phyloP scores from a whole-genome alignment of 1,139 yeast genomes.

The Geotrichum cucujoidarum region DNA sequence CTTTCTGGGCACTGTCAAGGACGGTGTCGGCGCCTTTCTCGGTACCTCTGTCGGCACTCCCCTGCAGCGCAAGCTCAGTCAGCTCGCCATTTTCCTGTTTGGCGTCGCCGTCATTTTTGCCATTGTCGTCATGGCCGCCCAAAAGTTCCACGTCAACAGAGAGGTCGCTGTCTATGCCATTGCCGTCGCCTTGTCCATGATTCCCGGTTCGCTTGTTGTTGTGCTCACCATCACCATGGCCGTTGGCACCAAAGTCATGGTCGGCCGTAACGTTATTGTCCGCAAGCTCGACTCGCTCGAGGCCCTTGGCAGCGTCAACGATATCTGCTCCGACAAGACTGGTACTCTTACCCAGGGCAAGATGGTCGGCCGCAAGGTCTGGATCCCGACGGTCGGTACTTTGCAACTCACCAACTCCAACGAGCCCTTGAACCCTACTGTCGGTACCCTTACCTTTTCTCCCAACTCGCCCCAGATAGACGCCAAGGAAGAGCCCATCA shows the following conservation, averaged over 20 bases:
- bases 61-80: slow-evolving; percentile 59
- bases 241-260: slow-evolving; percentile 78
- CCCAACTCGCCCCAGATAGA: slow-evolving; percentile 40
- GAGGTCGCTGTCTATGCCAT: slow-evolving; percentile 81
- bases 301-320: slow-evolving; percentile 75
- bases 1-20: slow-evolving; percentile 44
- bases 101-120: slow-evolving; percentile 72
- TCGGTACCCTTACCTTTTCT: slow-evolving; percentile 50
- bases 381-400: slow-evolving; percentile 77
- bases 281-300: slow-evolving; percentile 64
- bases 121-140: slow-evolving; percentile 75
- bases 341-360: slow-evolving; percentile 79
- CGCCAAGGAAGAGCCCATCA: slow-evolving; percentile 25
- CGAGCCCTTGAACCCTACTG: slow-evolving; percentile 70
- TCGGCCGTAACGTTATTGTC: slow-evolving; percentile 63
- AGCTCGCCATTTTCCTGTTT: slow-evolving; percentile 64
- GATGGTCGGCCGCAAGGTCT: slow-evolving; percentile 66
- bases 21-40: slow-evolving; percentile 59
- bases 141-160: slow-evolving; percentile 56
- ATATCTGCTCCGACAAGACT: slow-evolving; percentile 78
- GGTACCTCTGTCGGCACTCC: slow-evolving; percentile 80
- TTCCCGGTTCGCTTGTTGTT: slow-evolving; percentile 75
- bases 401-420: slow-evolving; percentile 54
- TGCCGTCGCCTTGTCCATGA: slow-evolving; percentile 78
- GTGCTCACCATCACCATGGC: slow-evolving; percentile 85